A percentile compares a stretch with the other conserved stretches of the same genome.
These are phyloP conservation scores for Hyphopichia homilentoma DNA, from an alignment of 805 yeast genomes.

Conservation along the genomic window DNA sequence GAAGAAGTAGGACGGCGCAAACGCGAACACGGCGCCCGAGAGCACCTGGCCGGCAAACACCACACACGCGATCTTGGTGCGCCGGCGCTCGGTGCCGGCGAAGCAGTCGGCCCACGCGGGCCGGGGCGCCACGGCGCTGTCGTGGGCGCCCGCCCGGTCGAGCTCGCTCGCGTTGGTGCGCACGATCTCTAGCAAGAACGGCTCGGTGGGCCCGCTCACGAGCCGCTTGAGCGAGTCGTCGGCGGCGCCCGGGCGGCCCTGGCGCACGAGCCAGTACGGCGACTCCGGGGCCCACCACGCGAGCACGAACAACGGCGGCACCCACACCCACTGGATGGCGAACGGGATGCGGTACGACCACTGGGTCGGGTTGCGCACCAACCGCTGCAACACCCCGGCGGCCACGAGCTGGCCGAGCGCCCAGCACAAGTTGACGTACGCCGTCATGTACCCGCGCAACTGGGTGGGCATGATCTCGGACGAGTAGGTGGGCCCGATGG, in stretches of 20 bases:
- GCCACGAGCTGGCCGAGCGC: slow-evolving; percentile 55
- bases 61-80: slow-evolving; percentile 40
- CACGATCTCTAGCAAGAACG: slow-evolving; percentile 21
- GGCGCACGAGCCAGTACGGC: slow-evolving; percentile 53
- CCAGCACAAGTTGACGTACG: slow-evolving; percentile 52
- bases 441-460: slow-evolving; percentile 47
- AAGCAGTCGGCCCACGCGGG: slow-evolving; percentile 40
- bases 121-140: slow-evolving; percentile 15
- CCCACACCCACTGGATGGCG: slow-evolving; percentile 62
- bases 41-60: slow-evolving; percentile 31
- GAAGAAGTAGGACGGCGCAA: slow-evolving; percentile 34
- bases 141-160: slow-evolving; percentile 23
- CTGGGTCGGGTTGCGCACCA: slow-evolving; percentile 17
- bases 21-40: slow-evolving; percentile 34
- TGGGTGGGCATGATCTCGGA: slow-evolving; percentile 52
- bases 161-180: slow-evolving; percentile 29
- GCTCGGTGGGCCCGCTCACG: slow-evolving; percentile 9
- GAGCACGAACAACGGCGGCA: slow-evolving; percentile 43
- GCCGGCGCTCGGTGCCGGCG: slow-evolving; percentile 38
- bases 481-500: slow-evolving; percentile 52
- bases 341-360: slow-evolving; percentile 52
- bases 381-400: slow-evolving; percentile 46
- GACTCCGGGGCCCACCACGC: slow-evolving; percentile 51
- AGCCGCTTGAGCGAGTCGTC: slow-evolving; percentile 30
- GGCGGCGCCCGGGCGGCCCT: slow-evolving; percentile 41